Base-by-base conservation (phyloP, 768 basidiomycete species). In the Lentinula boryana region DNA sequence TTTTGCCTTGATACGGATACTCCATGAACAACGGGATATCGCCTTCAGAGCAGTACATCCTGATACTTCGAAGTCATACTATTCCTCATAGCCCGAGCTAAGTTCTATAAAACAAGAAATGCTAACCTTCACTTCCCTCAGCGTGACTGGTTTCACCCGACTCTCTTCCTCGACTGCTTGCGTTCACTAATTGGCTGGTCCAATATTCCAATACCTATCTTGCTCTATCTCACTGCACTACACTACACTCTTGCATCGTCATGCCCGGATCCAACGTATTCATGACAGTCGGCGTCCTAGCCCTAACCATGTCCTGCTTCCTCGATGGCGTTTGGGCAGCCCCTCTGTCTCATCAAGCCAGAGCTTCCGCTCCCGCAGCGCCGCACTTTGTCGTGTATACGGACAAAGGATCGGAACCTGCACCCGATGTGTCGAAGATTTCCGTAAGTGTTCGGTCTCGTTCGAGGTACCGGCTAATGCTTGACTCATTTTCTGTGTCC, bases 301-400 rank as follows among this genome's bases (percentile, higher is more conserved):
- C 23, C 23, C 6, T 51, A 23, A 51, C 50, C 9, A 15, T 51
- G 9, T 51, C 50, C 31, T 51, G 21, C 31, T 31, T 8, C 13
- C 13, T 3, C 15, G 38, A 36, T 18, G 33, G 53, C 38, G 35
- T 21, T 16, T 9, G 33, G 33, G 53, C 53, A 7, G 53, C 53
- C 36, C 53, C 53, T 12, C 32, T 33, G 0, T 27, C 27, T 27
- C 27, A 27, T 36, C 10, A 16, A 23, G 31, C 53, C 18, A 15
- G 16, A 35, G 16, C 32, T 9, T 31, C 32, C 10, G 38, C 33
- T 16, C 35, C 35, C 35, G 53, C 53, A 13, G 56, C 56, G 16
- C 56, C 56, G 5, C 43, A 57, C 36, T 57, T 57, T 32, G 56
- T 57, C 3, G 56, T 57, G 1, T 57, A 57, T 46, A 57, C 33